Conservation (phyloP, 2,329 filamentous ascomycete genomes). For the Seiridium cupressi region DNA sequence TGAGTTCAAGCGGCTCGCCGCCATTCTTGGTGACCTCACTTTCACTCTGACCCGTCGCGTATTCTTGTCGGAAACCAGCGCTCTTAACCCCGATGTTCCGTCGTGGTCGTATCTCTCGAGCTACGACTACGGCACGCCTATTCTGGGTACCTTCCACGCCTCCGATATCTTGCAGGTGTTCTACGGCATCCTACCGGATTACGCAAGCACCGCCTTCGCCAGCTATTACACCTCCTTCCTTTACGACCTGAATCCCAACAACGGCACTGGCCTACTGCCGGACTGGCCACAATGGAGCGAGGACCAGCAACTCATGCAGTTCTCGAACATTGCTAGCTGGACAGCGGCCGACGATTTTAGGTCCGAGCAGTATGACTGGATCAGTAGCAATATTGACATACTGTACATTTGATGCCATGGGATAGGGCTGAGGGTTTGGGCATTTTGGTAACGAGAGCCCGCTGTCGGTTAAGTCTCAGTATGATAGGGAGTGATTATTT, state of each 20-base stretch:
- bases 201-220: conserved; percentile 58
- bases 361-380: conserved; percentile 19
- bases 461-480: no score
- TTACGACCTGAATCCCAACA: conserved; percentile 69
- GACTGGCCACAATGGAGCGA: conserved; percentile 44
- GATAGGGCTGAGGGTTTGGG: background rate
- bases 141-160: conserved; percentile 75
- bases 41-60: conserved; percentile 71
- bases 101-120: conserved; percentile 74
- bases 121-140: conserved; percentile 68
- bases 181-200: conserved; percentile 61
- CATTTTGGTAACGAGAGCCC: no score
- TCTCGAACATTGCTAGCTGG: conserved; percentile 30
- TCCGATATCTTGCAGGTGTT: conserved; percentile 70
- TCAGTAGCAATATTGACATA: conserved; percentile 17
- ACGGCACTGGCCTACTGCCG: conserved; percentile 34
- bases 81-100: conserved; percentile 55
- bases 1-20: conserved; percentile 73
- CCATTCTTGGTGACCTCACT: conserved; percentile 71
- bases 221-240: conserved; percentile 74
- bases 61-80: conserved; percentile 51
- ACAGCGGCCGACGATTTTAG: conserved; percentile 37
- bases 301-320: conserved; percentile 49
- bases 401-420: conserved; percentile 6
- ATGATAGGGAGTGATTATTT: no score